Evolutionary conservation across 257 asterid species (phyloP).

Genomic region (Paulownia fortunei): DNA sequence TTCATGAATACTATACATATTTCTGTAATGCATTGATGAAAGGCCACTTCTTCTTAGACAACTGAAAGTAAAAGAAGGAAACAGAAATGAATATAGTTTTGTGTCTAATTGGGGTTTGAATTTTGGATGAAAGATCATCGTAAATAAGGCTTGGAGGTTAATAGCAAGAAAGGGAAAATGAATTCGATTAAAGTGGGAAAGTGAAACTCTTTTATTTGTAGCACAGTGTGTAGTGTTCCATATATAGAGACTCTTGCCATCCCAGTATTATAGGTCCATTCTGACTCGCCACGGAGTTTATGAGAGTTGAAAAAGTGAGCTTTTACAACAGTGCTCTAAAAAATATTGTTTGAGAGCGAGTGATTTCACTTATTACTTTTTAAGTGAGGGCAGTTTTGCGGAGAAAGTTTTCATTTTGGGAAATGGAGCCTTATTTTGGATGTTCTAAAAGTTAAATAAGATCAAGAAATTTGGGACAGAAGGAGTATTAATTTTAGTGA

Average conservation of each 20-base stretch:
- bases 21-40: background rate
- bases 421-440: too few relatives aligned
- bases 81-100: background rate
- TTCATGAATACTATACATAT: constrained; percentile 13
- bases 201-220: background rate
- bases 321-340: too few relatives aligned
- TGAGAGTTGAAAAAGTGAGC: background rate
- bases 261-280: background rate
- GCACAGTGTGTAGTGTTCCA: background rate
- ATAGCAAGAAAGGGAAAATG: background rate
- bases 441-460: too few relatives aligned
- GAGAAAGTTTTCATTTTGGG: too few relatives aligned
- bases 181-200: background rate
- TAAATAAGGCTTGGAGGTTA: background rate
- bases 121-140: constrained; percentile 10
- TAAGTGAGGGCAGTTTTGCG: too few relatives aligned
- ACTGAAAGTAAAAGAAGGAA: constrained; percentile 4
- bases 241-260: background rate
- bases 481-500: background rate
- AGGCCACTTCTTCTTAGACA: background rate
- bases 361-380: too few relatives aligned
- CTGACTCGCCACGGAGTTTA: background rate
- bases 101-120: background rate
- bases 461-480: too few relatives aligned
- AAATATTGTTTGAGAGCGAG: too few relatives aligned